These are phyloP conservation scores for Penicillium waksmanii DNA, from an alignment of 495 filamentous ascomycete genomes.

Conservation along the genomic window DNA sequence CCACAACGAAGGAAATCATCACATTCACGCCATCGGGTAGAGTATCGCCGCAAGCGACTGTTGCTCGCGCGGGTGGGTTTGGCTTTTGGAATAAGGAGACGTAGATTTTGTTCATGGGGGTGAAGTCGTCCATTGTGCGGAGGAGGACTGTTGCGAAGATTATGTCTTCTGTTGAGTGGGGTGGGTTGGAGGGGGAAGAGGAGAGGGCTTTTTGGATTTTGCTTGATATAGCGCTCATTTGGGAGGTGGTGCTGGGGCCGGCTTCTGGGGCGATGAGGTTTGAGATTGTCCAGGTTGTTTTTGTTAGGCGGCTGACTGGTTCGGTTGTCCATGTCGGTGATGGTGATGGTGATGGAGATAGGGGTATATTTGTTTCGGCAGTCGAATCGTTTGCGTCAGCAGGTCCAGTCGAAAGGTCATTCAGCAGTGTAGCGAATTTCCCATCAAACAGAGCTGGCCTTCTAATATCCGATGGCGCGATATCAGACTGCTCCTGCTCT, in stretches of 20 bases:
- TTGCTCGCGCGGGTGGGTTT: conserved; percentile 84
- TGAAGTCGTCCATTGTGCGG: conserved; percentile 78
- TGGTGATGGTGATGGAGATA: background rate
- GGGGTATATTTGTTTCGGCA: too few relatives aligned
- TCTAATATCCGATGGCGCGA: conserved; percentile 37
- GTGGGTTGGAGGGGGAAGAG: conserved; percentile 8
- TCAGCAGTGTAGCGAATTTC: conserved; percentile 38
- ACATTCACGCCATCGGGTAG: conserved; percentile 63
- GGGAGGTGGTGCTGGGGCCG: conserved; percentile 40
- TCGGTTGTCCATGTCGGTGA: conserved; percentile 18
- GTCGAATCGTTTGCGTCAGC: background rate
- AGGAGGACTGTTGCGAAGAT: conserved; percentile 77
- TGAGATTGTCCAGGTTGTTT: conserved; percentile 41
- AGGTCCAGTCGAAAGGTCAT: conserved; percentile 16
- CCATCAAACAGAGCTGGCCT: conserved; percentile 51
- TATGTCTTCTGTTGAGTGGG: conserved; percentile 58
- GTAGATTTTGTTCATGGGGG: conserved; percentile 73
- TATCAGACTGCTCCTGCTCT: conserved; percentile 32
- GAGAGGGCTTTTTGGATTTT: conserved; percentile 41
- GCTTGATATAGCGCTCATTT: conserved; percentile 48
- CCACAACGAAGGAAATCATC: conserved; percentile 58
- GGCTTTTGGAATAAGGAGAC: conserved; percentile 66
- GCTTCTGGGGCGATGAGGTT: conserved; percentile 50
- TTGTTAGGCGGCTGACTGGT: conserved; percentile 23
- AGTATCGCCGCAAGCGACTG: conserved; percentile 71